These are phyloP conservation scores for Pachysolen tannophilus DNA, from an alignment of 805 yeast species.

Conservation along the genomic window DNA sequence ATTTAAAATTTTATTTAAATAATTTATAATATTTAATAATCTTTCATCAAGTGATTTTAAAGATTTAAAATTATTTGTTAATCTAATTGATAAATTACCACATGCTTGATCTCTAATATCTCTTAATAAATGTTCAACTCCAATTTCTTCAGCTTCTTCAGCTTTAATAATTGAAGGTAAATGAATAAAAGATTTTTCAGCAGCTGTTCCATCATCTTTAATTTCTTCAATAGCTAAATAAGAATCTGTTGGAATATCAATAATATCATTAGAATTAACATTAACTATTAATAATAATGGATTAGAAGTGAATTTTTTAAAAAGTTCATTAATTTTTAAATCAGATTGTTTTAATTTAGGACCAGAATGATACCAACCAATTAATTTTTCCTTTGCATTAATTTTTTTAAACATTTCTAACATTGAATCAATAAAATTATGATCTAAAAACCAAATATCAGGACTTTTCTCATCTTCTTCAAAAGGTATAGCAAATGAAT, in stretches of 20 bases:
- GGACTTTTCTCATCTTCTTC: conserved; percentile 93
- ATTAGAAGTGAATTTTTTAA: conserved; percentile 71
- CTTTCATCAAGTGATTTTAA: conserved; percentile 79
- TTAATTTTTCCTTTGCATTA: conserved; percentile 90
- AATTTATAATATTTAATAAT: conserved; percentile 66
- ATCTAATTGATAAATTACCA: conserved; percentile 78
- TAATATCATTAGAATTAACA: conserved; percentile 67
- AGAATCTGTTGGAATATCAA: conserved; percentile 94
- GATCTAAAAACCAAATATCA: conserved; percentile 94
- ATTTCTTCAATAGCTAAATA: conserved; percentile 92
- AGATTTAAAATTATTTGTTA: conserved; percentile 85
- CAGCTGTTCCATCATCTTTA: conserved; percentile 89
- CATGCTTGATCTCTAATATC: conserved; percentile 97
- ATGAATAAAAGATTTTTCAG: conserved; percentile 79
- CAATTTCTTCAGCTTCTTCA: conserved; percentile 98
- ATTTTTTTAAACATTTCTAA: conserved; percentile 96
- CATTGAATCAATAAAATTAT: conserved; percentile 93
- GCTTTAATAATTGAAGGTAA: conserved; percentile 91
- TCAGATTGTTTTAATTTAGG: conserved; percentile 87
- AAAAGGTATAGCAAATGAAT: conserved; percentile 94
- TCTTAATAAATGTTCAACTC: conserved; percentile 91
- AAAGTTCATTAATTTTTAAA: conserved; percentile 81
- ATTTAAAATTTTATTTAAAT: conserved; percentile 64
- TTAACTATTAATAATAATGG: conserved; percentile 89
- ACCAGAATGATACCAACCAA: conserved; percentile 99